phyloP scores from a whole-genome alignment of 768 basidiomycete species.

The Kwoniella newhampshirensis region DNA sequence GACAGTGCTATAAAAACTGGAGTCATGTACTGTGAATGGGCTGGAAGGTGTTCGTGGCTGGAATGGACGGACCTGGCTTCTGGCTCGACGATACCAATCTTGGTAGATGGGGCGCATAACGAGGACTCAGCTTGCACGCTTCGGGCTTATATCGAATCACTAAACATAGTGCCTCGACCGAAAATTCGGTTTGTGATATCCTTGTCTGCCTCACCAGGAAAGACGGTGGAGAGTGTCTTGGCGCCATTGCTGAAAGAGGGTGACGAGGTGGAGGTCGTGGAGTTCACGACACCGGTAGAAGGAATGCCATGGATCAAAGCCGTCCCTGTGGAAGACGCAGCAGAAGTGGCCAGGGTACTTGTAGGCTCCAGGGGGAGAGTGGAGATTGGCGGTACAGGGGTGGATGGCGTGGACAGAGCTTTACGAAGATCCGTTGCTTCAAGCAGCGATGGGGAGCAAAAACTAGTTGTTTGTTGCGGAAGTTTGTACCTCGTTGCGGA shows the following conservation, averaged over 20 bases:
- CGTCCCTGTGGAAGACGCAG: slow-evolving; percentile 61
- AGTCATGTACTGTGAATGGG: slow-evolving; percentile 67
- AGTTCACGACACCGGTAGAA: slow-evolving; percentile 61
- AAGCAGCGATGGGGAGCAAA: slow-evolving; percentile 29
- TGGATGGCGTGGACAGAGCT: slow-evolving; percentile 56
- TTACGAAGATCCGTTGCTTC: slow-evolving; percentile 56
- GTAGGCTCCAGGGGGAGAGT: slow-evolving; percentile 13
- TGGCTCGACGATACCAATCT: slow-evolving; percentile 56
- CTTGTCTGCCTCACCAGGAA: slow-evolving; percentile 83
- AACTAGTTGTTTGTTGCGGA: slow-evolving; percentile 74
- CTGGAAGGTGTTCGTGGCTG: slow-evolving; percentile 73
- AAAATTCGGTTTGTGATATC: slow-evolving; percentile 70
- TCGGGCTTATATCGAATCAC: slow-evolving; percentile 62
- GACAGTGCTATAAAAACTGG: slow-evolving; percentile 61
- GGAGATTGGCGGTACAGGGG: slow-evolving; percentile 3
- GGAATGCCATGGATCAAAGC: slow-evolving; percentile 93
- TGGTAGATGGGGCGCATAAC: slow-evolving; percentile 96
- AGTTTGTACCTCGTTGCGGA: slow-evolving; percentile 95
- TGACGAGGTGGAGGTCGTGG: slow-evolving; percentile 46
- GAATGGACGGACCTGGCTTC: slow-evolving; percentile 5
- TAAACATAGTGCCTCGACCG: slow-evolving; percentile 50
- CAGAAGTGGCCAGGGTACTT: slow-evolving; percentile 44
- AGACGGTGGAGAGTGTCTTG: slow-evolving; percentile 71
- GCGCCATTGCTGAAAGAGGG: slow-evolving; percentile 62
- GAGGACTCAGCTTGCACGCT: slow-evolving; percentile 70